A percentile compares a stretch with the other conserved stretches of the same genome.
Conservation (phyloP, 1,284 basidiomycete genomes). For the Cutaneotrichosporon daszewskae region DNA sequence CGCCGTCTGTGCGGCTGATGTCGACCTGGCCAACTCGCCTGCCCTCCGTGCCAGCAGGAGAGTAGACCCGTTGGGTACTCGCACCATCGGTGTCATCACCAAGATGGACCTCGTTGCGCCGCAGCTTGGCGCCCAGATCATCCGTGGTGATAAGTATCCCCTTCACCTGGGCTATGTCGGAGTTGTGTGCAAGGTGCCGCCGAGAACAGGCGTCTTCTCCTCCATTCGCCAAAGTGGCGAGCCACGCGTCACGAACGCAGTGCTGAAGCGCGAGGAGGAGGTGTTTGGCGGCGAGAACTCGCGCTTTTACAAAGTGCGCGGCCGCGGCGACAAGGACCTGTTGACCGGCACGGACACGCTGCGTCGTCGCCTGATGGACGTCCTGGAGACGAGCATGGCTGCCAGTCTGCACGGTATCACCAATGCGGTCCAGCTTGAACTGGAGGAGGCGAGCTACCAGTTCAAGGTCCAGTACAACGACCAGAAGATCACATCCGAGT, state of each 20-base stretch:
- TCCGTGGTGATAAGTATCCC: constrained; percentile 91
- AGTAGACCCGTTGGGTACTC: constrained; percentile 87
- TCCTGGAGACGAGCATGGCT: constrained; percentile 95
- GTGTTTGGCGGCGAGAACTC: constrained; percentile 67
- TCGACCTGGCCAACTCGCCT: constrained; percentile 96
- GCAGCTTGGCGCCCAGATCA: constrained; percentile 71
- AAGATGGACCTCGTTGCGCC: constrained; percentile 97
- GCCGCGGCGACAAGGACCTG: constrained; percentile 47
- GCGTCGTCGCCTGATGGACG: constrained; percentile 84
- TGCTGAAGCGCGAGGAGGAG: constrained; percentile 66
- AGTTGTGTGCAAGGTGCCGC: constrained; percentile 77
- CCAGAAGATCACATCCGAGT: constrained; percentile 86
- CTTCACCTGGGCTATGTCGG: constrained; percentile 95
- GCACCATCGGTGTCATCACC: constrained; percentile 96
- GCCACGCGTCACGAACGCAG: constrained; percentile 52
- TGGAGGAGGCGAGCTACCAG: constrained; percentile 94
- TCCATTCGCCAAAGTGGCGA: constrained; percentile 31
- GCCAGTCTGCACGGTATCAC: constrained; percentile 90
- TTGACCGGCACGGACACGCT: constrained; percentile 89
- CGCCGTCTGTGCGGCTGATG: constrained; percentile 95
- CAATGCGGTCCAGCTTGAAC: constrained; percentile 91
- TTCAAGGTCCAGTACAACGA: constrained; percentile 99
- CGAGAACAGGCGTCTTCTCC: constrained; percentile 46
- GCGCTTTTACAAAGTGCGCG: constrained; percentile 55
- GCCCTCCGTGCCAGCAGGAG: constrained; percentile 86